Base-by-base conservation (phyloP, 495 filamentous ascomycete species). In the Pyrenula massariospora region DNA sequence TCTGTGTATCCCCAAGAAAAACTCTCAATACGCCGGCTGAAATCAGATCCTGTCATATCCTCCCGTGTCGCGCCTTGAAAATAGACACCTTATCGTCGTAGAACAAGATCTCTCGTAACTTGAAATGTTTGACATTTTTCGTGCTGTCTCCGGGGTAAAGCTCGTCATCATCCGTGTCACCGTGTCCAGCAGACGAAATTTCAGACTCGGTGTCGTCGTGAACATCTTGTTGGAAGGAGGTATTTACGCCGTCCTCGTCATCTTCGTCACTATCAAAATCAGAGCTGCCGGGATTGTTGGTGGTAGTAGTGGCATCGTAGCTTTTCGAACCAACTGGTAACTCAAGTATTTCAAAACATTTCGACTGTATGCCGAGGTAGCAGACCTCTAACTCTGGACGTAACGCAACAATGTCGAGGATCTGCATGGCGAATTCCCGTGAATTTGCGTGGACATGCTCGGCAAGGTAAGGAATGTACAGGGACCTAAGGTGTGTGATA, bases 311-410 rank as follows among this genome's bases (percentile, higher is more conserved):
- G 1, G 61, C 61, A 15, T 68, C 63, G 5, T 63, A 66, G 0
- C 60, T 60, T 52, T 74, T 72, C n/a, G 80, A 75, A 54, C 78
- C 69, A 12, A 70, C 69, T 22, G 74, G 76, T 42, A 75, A 75
- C 66, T 96, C 91, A 10, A 91, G 73, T 52, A 96, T 87, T 65
- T 96, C 91, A 63, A 89, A 96, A 69, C 92, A 96, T 67, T 94
- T 95, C 5, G 68, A 71, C 25, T 77, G 72, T 51, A 95, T 80
- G n/a, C 88, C 91, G 57, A 93, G 73, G 62, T 95, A 95, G 60
- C 83, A 88, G 12, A 96, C 71, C 59, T 85, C 84, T 23, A 95
- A 81, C 58, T 96, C 91, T 0, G 88, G 86, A n/a, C 90, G 81
- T 25, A 96, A 76, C 49, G 86, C 84, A 56, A 95, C 86, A 23